These are phyloP conservation scores for Penicillium sp. DNA, from an alignment of 2,329 filamentous ascomycete species.

Conservation along the genomic window DNA sequence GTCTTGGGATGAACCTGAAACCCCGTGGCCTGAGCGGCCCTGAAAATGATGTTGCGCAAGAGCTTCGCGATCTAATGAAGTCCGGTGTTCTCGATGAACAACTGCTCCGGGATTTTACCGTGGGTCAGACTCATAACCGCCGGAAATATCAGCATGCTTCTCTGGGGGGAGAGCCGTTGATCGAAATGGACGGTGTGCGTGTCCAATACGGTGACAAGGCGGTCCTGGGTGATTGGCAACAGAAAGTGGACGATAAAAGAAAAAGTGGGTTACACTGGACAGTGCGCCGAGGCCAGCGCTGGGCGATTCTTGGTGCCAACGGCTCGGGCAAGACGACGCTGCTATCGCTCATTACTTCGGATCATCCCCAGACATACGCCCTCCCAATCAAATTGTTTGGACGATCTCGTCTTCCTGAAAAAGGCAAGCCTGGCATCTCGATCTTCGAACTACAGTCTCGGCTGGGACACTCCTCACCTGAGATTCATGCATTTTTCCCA, in stretches of 20 bases:
- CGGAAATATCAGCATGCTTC: constrained; percentile 9
- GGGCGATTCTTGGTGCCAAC: constrained; percentile 91
- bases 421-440: constrained; percentile 70
- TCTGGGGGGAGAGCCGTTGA: constrained; percentile 63
- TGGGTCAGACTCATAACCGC: constrained; percentile 16
- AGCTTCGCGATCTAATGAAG: constrained; percentile 17
- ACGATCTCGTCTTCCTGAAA: constrained; percentile 71
- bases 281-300: constrained; percentile 77
- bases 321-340: constrained; percentile 94
- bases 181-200: constrained; percentile 83
- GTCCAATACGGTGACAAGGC: constrained; percentile 77
- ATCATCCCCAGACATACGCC: constrained; percentile 92
- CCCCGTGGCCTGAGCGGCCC: constrained; percentile 2
- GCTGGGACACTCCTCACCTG: constrained; percentile 90
- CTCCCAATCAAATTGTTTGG: constrained; percentile 85
- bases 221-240: constrained; percentile 77
- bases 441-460: constrained; percentile 89
- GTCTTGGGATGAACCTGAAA: constrained; percentile 7
- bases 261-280: constrained; percentile 74
- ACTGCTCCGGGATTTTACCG: constrained; percentile 26
- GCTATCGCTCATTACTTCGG: constrained; percentile 86
- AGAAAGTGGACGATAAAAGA: constrained; percentile 52
- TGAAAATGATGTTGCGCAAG: constrained; percentile 7
- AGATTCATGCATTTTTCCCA: constrained; percentile 92
- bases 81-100: constrained; percentile 25